These are phyloP conservation scores for Abelmoschus esculentus DNA, from an alignment of 345 rosid species.

Conservation along the genomic window DNA sequence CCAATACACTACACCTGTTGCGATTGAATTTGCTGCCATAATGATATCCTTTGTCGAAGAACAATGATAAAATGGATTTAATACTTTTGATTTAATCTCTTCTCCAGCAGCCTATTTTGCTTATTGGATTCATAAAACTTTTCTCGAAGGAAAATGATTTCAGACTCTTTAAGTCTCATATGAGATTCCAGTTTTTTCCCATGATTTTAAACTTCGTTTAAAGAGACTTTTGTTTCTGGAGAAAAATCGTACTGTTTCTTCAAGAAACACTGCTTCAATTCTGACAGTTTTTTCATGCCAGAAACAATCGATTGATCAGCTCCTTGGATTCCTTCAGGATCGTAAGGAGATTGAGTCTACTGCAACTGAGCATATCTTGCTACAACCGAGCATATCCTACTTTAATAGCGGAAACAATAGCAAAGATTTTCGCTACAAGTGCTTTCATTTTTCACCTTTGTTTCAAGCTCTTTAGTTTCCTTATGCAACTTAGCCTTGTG, in stretches of 20 bases:
- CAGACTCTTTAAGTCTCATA: conserved; percentile 65
- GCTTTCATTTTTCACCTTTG: conserved; percentile 47
- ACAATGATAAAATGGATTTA: conserved; percentile 44
- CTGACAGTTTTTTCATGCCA: conserved; percentile 62
- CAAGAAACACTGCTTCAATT: conserved; percentile 64
- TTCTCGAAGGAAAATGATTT: conserved; percentile 51
- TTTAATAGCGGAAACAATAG: conserved; percentile 62
- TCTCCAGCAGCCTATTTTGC: conserved; percentile 48
- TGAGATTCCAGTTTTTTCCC: conserved; percentile 76
- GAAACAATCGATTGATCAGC: conserved; percentile 55
- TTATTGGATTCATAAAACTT: conserved; percentile 39
- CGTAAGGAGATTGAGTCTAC: conserved; percentile 74
- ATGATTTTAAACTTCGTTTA: conserved; percentile 48
- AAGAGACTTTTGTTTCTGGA: conserved; percentile 63
- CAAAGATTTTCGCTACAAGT: conserved; percentile 61
- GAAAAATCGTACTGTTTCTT: conserved; percentile 67
- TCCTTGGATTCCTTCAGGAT: conserved; percentile 58
- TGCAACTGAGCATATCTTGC: conserved; percentile 48
- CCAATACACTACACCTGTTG: conserved; percentile 40
- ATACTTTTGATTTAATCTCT: conserved; percentile 54
- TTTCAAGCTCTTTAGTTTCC: conserved; percentile 31
- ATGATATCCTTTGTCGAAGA: conserved; percentile 56
- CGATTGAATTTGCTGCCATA: conserved; percentile 54
- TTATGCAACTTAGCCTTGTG: conserved; percentile 33
- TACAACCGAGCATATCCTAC: conserved; percentile 37